phyloP scores from a whole-genome alignment of 2,329 filamentous ascomycete genomes.

The Xylariaceae sp. region DNA sequence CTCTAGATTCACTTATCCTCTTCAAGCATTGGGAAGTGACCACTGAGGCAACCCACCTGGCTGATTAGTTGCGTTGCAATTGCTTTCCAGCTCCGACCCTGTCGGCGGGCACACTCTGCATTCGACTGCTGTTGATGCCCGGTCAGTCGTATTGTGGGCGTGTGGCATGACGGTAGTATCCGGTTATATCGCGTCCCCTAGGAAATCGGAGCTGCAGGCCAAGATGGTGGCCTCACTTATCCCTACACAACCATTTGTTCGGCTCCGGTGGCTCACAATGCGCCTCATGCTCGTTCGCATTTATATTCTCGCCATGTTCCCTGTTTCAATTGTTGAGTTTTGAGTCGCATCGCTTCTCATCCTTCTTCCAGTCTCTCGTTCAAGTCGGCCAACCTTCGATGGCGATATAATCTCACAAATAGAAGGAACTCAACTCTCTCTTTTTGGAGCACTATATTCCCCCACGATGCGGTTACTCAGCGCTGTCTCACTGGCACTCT shows the following conservation, averaged over 20 bases:
- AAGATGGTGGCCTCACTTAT: constrained; percentile 19
- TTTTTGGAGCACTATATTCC: neutral
- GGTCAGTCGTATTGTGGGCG: constrained; percentile 12
- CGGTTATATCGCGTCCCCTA: constrained; percentile 29
- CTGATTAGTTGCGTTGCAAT: constrained; percentile 13
- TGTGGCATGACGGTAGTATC: constrained; percentile 29
- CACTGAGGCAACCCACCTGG: constrained; percentile 4
- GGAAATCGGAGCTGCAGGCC: constrained; percentile 22
- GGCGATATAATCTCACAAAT: neutral
- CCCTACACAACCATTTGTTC: constrained; percentile 15
- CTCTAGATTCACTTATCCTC: constrained; percentile 16
- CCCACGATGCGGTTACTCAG: constrained; percentile 24
- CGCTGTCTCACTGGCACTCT: constrained; percentile 24
- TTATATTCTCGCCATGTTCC: constrained; percentile 13
- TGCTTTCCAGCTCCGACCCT: constrained; percentile 13
- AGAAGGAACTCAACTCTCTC: constrained; percentile 15
- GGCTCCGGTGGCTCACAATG: constrained; percentile 9
- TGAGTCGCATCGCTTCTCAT: constrained; percentile 11
- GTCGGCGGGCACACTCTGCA: constrained; percentile 12
- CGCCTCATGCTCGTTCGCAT: constrained; percentile 8
- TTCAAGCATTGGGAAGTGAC: constrained; percentile 5
- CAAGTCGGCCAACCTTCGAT: constrained; percentile 2
- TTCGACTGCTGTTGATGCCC: neutral
- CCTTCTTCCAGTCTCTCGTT: constrained; percentile 4
- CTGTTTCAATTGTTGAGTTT: constrained; percentile 11